Evolutionary conservation across 345 rosid species (phyloP).

Genomic region (Gossypium bickii): DNA sequence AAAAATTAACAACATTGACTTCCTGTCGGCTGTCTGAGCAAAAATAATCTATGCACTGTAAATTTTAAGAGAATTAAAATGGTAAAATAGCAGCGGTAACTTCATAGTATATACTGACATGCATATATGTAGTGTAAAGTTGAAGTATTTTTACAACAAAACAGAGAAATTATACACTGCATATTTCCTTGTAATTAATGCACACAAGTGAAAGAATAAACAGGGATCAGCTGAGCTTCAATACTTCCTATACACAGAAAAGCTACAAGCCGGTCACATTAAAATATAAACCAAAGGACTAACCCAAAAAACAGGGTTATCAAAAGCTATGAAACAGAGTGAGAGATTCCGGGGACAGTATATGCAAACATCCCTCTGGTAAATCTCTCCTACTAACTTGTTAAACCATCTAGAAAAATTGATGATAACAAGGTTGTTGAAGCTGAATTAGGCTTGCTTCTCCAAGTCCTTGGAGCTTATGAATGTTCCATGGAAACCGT

Average conservation of each 20-base stretch:
- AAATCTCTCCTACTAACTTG: constrained; percentile 31
- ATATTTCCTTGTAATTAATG: neutral
- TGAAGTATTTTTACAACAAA: constrained; percentile 3
- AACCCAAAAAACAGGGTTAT: neutral
- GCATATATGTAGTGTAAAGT: constrained; percentile 31
- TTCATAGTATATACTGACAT: neutral
- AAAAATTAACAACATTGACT: neutral
- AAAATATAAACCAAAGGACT: neutral
- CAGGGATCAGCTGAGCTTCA: constrained; percentile 72
- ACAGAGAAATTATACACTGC: constrained; percentile 5
- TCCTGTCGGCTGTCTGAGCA: neutral
- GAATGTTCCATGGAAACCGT: constrained; percentile 85
- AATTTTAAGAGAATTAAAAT: too few species aligned
- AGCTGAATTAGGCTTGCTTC: constrained; percentile 33
- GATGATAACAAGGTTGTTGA: neutral
- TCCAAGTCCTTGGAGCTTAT: constrained; percentile 48
- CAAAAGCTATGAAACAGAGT: constrained; percentile 23
- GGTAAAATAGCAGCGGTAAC: too few species aligned
- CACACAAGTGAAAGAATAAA: constrained; percentile 37
- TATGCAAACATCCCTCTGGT: constrained; percentile 70
- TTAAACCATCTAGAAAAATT: constrained; percentile 1
- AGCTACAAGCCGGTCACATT: constrained; percentile 49
- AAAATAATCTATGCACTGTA: neutral
- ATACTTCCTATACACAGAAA: constrained; percentile 39
- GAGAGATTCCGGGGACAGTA: constrained; percentile 66